A percentile compares a stretch with the other conserved stretches of the same genome.
Evolutionary conservation across 495 filamentous ascomycete species (phyloP).

Genomic region (Clavariopsis aquatica): DNA sequence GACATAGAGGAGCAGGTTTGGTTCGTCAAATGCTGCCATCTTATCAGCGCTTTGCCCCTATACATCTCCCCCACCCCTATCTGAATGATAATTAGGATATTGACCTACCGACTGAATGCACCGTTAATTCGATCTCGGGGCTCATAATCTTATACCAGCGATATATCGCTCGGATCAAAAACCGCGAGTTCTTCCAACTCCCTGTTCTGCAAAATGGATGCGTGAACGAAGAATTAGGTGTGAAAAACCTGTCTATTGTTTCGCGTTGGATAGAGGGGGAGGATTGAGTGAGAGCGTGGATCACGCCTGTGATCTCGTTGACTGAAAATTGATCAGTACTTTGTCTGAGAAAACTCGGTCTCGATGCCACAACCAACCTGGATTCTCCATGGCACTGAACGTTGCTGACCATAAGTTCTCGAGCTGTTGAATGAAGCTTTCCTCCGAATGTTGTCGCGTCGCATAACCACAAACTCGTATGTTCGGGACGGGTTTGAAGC

Average conservation of each 20-base stretch:
- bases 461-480: too few relatives aligned
- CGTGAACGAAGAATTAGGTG: constrained; percentile 65
- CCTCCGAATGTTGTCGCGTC: too few relatives aligned
- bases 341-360: background rate
- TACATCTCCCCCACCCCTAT: too few relatives aligned
- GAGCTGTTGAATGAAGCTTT: too few relatives aligned
- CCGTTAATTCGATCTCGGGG: constrained; percentile 66
- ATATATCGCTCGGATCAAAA: constrained; percentile 66
- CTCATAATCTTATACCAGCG: constrained; percentile 86
- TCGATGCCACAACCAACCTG: background rate
- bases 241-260: constrained; percentile 69
- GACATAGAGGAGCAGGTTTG: constrained; percentile 66
- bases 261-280: constrained; percentile 62
- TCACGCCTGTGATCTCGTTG: constrained; percentile 60
- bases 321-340: constrained; percentile 38
- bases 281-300: constrained; percentile 66
- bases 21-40: constrained; percentile 72
- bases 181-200: constrained; percentile 60
- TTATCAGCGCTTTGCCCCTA: too few relatives aligned
- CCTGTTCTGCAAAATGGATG: constrained; percentile 81
- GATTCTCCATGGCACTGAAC: constrained; percentile 2
- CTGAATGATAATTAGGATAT: too few relatives aligned
- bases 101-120: constrained; percentile 71
- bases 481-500: too few relatives aligned
- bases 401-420: too few relatives aligned